Base-by-base conservation (phyloP, 1,139 yeast genomes). In the Taiozyma sp. region DNA sequence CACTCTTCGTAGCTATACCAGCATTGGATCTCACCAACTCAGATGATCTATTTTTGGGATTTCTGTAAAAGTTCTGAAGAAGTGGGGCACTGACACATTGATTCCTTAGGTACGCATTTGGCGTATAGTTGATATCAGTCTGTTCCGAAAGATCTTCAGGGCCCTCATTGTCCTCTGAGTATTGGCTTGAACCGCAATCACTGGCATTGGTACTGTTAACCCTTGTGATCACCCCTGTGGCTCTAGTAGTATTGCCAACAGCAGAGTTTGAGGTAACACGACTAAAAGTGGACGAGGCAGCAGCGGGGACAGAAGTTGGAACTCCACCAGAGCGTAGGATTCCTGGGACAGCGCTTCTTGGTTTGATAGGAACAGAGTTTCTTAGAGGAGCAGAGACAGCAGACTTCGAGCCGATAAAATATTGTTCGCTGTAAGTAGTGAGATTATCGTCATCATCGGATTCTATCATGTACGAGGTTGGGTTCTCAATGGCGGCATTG, bases 391-490 rank as follows among this genome's bases (percentile, higher is more conserved):
- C 19, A 14, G 36, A 32, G 36, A 6, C 19, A 16, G 51, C 53
- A 13, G 53, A 50, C 2, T 42, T 24, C n/a, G 48, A 43, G 14
- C 47, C 46, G 19, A 47, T 44, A 48, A 48, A 47, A 4, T 28
- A 36, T 30, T 28, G 36, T 8, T 29, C 8, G 13, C 19, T 36
- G 29, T n/a, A 38, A 3, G 19, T 43, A 27, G 34, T 24, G 27
- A 14, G 1, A 6, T 43, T 24, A 4, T n/a, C 29, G 1, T 32
- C 39, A 8, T 32, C 38, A 19, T 44, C 51, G 3, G 55, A 46
- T 14, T 50, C 48, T 28, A 57, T 50, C 38, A 54, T 49, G 43
- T 51, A 54, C 0, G 53, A 48, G 1, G 58, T 55, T 23, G 58
- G 56, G 29, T 50, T 48, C 16, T 47, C 46, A n/a, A 53, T 47